Base-by-base conservation (phyloP, 2,329 filamentous ascomycete genomes). In the Thermomyces lanuginosus region DNA sequence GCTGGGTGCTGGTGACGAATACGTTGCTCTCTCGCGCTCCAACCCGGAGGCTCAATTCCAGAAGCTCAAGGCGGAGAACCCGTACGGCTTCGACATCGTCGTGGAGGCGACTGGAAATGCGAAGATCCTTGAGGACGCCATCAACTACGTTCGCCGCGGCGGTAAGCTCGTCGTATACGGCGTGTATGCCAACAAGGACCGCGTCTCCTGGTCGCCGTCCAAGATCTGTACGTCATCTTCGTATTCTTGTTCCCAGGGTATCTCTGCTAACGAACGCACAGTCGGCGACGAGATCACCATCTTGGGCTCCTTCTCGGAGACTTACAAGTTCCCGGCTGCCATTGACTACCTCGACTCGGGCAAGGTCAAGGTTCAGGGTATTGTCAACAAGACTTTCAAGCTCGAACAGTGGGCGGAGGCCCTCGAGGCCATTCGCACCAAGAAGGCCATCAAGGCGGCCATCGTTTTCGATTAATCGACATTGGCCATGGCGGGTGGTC, bases 381-480 rank as follows among this genome's bases (percentile, higher is more conserved):
- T 81, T 29, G 74, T 78, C 36, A 77, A 78, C 55, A 78, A 77
- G 59, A 67, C 63, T 4, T 81, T 72, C 57, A 72, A 64, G 53
- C 58, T 80, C n/a, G 74, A 81, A 44, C 64, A 80, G 46, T 80
- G 72, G 64, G 69, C 59, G 23, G 69, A 77, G 46, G 76, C 72
- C 34, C 55, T 81, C 37, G 69, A 78, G 48, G 64, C 68, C 31
- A 78, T 81, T 60, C 69, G 63, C 43, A 72, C 76, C 55, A 78
- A 79, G 61, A 67, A 58, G 28, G 74, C 73, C 32, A 77, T 81
- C 46, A 81, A 81, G 61, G 74, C 74, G 27, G 72, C 71, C 9
- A 78, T 81, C 48, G 65, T 71, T 24, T 79, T 77, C 41, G 72
- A 78, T 35, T 69, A 63, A 15, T 7, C 11, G 20, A 21, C 4